Conservation (phyloP, 768 basidiomycete species). For the Strobilomyces confusus region DNA sequence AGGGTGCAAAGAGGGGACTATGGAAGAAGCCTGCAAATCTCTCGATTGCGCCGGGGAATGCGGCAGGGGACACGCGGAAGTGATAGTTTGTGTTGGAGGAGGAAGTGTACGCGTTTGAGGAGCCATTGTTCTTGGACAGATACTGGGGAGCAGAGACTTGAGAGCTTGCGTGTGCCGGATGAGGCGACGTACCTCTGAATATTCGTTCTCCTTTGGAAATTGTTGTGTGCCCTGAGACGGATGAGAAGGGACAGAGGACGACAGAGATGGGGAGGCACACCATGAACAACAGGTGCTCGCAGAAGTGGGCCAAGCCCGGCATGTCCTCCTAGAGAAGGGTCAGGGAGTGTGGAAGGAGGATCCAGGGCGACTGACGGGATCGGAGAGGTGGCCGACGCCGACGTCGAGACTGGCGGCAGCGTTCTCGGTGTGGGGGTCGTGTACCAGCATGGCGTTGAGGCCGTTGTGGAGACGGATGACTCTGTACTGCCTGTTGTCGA, state of each 20-base stretch:
- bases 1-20: conserved; percentile 83
- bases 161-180: background rate
- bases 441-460: conserved; percentile 79
- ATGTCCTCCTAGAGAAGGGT: conserved; percentile 63
- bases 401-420: conserved; percentile 94
- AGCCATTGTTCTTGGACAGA: conserved; percentile 77
- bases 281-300: conserved; percentile 96
- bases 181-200: conserved; percentile 60
- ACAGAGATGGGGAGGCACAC: conserved; percentile 39
- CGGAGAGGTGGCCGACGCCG: conserved; percentile 87
- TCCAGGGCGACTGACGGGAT: conserved; percentile 63
- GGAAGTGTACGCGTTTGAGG: conserved; percentile 91
- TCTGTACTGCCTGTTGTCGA: conserved; percentile 78
- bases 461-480: conserved; percentile 85
- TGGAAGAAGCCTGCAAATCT: conserved; percentile 88
- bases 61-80: conserved; percentile 64
- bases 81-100: conserved; percentile 90
- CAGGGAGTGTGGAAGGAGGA: background rate
- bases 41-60: conserved; percentile 64
- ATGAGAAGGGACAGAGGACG: background rate
- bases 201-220: conserved; percentile 92
- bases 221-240: conserved; percentile 64
- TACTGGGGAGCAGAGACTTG: conserved; percentile 40
- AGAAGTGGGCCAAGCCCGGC: conserved; percentile 92
- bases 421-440: conserved; percentile 86